These are phyloP conservation scores for Podospora fimiseda DNA, from an alignment of 495 filamentous ascomycete genomes.

Conservation along the genomic window DNA sequence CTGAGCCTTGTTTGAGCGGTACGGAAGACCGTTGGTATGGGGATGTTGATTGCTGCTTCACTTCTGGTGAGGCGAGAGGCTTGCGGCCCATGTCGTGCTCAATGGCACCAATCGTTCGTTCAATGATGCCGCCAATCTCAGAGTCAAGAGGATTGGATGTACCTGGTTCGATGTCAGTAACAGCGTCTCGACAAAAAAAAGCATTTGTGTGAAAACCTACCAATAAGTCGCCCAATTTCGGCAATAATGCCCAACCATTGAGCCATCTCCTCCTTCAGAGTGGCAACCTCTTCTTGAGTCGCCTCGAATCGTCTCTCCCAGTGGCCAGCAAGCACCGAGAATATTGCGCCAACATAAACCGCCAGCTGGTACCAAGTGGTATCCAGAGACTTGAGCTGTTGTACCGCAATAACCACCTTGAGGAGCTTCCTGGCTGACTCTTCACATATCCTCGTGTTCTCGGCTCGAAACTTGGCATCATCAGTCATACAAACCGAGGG, in stretches of 20 bases:
- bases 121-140: constrained; percentile 34
- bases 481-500: constrained; percentile 61
- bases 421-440: constrained; percentile 59
- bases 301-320: constrained; percentile 59
- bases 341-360: constrained; percentile 65
- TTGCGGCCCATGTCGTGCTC: constrained; percentile 34
- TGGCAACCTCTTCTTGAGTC: constrained; percentile 44
- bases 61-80: constrained; percentile 6
- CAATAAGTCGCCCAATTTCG: constrained; percentile 56
- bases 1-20: constrained; percentile 1
- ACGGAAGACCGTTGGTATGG: constrained; percentile 7
- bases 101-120: constrained; percentile 40
- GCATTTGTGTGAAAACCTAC: constrained; percentile 33
- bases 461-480: constrained; percentile 51
- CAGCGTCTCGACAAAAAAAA: background rate
- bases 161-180: constrained; percentile 16
- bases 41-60: constrained; percentile 12
- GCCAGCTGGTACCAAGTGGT: constrained; percentile 73
- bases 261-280: constrained; percentile 59
- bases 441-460: constrained; percentile 63
- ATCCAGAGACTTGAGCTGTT: constrained; percentile 61
- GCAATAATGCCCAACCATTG: constrained; percentile 61
- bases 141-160: constrained; percentile 30
- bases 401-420: constrained; percentile 49
- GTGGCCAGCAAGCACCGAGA: constrained; percentile 63